Evolutionary conservation across 805 yeast genomes (phyloP).

Genomic region (Kazachstania bromeliacearum): DNA sequence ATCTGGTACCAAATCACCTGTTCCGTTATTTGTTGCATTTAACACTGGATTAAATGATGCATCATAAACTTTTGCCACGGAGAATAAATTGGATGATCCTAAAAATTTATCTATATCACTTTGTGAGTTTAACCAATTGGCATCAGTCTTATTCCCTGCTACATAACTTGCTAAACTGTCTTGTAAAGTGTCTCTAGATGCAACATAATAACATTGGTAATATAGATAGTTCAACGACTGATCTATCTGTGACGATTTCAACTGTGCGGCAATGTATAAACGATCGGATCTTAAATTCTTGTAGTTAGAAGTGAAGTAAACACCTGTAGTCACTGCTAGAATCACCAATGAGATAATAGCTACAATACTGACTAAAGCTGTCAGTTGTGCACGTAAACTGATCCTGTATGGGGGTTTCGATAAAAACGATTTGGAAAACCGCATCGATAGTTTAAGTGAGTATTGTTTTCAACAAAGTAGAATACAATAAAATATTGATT

Average conservation of each 20-base stretch:
- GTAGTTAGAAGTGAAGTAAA: conserved; percentile 59
- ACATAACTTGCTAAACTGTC: conserved; percentile 49
- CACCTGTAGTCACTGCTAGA: conserved; percentile 65
- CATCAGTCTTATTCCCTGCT: conserved; percentile 60
- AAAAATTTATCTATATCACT: conserved; percentile 51
- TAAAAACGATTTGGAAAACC: neutral
- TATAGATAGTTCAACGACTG: conserved; percentile 56
- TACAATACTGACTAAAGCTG: conserved; percentile 58
- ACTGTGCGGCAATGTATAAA: conserved; percentile 65
- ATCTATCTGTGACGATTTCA: conserved; percentile 69
- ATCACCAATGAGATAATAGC: conserved; percentile 62
- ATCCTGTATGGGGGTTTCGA: conserved; percentile 36
- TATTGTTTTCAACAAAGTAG: no score
- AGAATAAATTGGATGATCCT: conserved; percentile 52
- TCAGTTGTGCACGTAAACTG: conserved; percentile 69
- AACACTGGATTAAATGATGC: conserved; percentile 42
- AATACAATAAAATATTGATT: no score
- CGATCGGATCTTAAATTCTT: conserved; percentile 58
- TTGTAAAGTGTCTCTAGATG: conserved; percentile 52
- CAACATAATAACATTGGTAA: conserved; percentile 59
- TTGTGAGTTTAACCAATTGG: conserved; percentile 39
- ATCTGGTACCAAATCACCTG: conserved; percentile 29
- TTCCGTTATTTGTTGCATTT: conserved; percentile 33
- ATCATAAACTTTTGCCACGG: conserved; percentile 61
- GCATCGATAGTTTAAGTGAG: no score